Evolutionary conservation across 140 eudicot genomes (phyloP).

Genomic region (Oenanthe javanica): DNA sequence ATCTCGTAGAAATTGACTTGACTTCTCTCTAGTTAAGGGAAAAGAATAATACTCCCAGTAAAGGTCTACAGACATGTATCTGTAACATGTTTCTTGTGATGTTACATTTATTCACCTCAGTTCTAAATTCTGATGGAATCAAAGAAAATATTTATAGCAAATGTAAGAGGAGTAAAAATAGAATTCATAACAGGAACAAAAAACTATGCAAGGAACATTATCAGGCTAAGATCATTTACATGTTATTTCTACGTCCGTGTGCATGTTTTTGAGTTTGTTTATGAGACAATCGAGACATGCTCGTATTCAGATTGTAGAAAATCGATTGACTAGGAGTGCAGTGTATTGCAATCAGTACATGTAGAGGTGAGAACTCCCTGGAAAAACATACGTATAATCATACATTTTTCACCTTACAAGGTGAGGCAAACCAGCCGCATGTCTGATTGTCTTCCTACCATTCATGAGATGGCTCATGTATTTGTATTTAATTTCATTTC

Average conservation of each 20-base stretch:
- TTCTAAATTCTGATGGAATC: neutral
- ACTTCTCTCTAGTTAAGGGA: neutral
- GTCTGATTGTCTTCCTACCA: no score
- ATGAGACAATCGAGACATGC: no score
- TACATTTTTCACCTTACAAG: no score
- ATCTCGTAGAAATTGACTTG: neutral
- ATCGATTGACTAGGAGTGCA: no score
- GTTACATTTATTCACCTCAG: neutral
- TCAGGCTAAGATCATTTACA: neutral
- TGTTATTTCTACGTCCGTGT: no score
- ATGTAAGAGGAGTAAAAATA: neutral
- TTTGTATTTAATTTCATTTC: no score
- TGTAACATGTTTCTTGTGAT: neutral
- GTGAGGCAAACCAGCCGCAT: no score
- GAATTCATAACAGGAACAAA: neutral
- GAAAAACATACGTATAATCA: neutral
- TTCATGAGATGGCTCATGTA: no score
- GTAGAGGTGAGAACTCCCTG: neutral
- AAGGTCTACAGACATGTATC: neutral
- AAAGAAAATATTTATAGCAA: no score
- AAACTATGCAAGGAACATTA: neutral
- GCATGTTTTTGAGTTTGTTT: no score
- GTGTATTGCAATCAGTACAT: neutral
- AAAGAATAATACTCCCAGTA: neutral
- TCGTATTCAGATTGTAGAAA: no score